Percentiles rank a stretch among this genome's conserved stretches.
Conservation (phyloP, 2,329 filamentous ascomycete genomes). For the Fusarium guadeloupense region DNA sequence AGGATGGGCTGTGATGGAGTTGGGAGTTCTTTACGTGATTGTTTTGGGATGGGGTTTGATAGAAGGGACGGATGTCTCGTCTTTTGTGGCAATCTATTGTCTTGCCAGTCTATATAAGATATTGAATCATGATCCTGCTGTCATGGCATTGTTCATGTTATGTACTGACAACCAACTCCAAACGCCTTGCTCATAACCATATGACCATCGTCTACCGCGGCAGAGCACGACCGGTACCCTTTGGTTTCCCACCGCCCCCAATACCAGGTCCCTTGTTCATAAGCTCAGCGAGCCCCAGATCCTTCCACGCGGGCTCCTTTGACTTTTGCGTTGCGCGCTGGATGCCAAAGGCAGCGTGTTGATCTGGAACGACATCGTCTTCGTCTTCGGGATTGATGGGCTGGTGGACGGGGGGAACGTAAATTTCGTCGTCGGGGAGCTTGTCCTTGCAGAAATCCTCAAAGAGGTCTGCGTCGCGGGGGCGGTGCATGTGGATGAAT, state of each 20-base stretch:
- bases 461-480: conserved; percentile 80
- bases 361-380: conserved; percentile 87
- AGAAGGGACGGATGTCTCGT: conserved; percentile 10
- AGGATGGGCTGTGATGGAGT: conserved; percentile 25
- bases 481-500: conserved; percentile 77
- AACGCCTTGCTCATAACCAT: conserved; percentile 25
- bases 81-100: conserved; percentile 18
- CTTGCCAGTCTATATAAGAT: conserved; percentile 16
- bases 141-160: background rate
- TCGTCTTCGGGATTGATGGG: conserved; percentile 89
- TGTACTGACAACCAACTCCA: background rate
- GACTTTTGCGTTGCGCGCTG: conserved; percentile 78
- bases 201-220: conserved; percentile 10
- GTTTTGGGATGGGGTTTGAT: conserved; percentile 7
- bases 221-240: conserved; percentile 26
- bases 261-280: conserved; percentile 68
- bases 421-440: conserved; percentile 80
- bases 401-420: conserved; percentile 81
- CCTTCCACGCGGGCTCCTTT: conserved; percentile 80
- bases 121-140: background rate
- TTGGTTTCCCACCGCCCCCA: conserved; percentile 35
- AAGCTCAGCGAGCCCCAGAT: conserved; percentile 76
- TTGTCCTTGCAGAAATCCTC: conserved; percentile 78
- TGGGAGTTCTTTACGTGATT: conserved; percentile 23
- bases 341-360: conserved; percentile 88